Percentiles rank a stretch among this genome's conserved stretches.
These are phyloP conservation scores for Starmerella geochares DNA, from an alignment of 805 yeast species.

Conservation along the genomic window DNA sequence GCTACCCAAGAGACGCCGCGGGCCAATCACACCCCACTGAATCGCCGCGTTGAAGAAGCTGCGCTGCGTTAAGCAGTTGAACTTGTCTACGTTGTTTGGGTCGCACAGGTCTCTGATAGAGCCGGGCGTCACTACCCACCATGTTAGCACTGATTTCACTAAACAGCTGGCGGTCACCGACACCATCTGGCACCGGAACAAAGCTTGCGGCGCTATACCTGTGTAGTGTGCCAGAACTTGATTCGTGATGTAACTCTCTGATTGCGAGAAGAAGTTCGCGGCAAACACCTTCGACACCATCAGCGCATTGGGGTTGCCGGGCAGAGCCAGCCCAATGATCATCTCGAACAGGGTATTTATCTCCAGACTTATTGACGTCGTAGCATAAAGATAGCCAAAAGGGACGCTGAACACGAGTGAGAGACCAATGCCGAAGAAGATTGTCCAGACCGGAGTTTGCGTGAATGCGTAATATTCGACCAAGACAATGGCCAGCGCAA, in stretches of 20 bases:
- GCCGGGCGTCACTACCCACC: constrained; percentile 36
- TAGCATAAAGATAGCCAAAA: constrained; percentile 48
- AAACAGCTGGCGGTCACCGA: constrained; percentile 37
- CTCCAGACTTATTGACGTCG: constrained; percentile 50
- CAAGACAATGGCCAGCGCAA: constrained; percentile 37
- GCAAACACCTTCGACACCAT: constrained; percentile 54
- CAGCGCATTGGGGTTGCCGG: constrained; percentile 54
- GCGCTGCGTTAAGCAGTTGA: constrained; percentile 35
- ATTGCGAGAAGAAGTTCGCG: constrained; percentile 52
- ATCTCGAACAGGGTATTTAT: constrained; percentile 54
- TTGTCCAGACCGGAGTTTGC: constrained; percentile 42
- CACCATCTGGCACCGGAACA: constrained; percentile 34
- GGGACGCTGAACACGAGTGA: constrained; percentile 53
- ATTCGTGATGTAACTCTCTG: constrained; percentile 45
- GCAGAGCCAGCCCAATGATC: constrained; percentile 55
- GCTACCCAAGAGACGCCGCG: constrained; percentile 40
- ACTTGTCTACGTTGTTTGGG: constrained; percentile 34
- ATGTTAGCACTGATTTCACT: constrained; percentile 36
- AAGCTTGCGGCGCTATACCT: constrained; percentile 36
- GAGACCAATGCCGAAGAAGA: constrained; percentile 47
- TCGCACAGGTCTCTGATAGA: constrained; percentile 37
- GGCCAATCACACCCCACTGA: constrained; percentile 54
- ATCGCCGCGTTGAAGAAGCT: constrained; percentile 43
- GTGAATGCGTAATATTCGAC: constrained; percentile 38
- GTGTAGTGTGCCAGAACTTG: constrained; percentile 42